A percentile compares a stretch with the other conserved stretches of the same genome.
These are phyloP conservation scores for Podaxis sp. DNA, from an alignment of 768 basidiomycete species.

Conservation along the genomic window DNA sequence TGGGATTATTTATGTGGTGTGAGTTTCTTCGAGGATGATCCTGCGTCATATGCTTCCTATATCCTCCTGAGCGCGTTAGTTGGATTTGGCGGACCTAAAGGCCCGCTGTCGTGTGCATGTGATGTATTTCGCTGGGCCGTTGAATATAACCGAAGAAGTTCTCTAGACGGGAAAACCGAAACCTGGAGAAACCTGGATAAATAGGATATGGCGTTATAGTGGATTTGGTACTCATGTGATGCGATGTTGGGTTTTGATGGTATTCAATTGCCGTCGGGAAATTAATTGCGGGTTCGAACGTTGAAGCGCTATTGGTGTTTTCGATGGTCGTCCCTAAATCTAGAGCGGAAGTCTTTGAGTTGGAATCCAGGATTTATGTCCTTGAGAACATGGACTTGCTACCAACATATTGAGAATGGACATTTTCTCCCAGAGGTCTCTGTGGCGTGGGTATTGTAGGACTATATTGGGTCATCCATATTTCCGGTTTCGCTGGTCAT, in stretches of 20 bases:
- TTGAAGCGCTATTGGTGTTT: neutral
- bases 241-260: neutral
- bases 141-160: neutral
- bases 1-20: neutral
- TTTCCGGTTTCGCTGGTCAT: too few relatives aligned
- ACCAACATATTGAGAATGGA: neutral
- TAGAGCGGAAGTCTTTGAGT: neutral
- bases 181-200: slow-evolving; percentile 2
- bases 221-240: slow-evolving; percentile 1
- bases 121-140: neutral
- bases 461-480: too few relatives aligned
- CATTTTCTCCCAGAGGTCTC: neutral
- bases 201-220: neutral
- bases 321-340: neutral
- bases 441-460: neutral
- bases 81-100: neutral
- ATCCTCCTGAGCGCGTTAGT: neutral
- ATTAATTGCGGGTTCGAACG: neutral
- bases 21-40: slow-evolving; percentile 15
- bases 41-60: neutral
- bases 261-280: neutral
- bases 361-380: neutral
- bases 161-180: neutral
- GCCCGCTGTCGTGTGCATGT: neutral
- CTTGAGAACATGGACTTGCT: neutral